These are phyloP conservation scores for Apiosordaria backusii DNA, from an alignment of 495 filamentous ascomycete species.

Conservation along the genomic window DNA sequence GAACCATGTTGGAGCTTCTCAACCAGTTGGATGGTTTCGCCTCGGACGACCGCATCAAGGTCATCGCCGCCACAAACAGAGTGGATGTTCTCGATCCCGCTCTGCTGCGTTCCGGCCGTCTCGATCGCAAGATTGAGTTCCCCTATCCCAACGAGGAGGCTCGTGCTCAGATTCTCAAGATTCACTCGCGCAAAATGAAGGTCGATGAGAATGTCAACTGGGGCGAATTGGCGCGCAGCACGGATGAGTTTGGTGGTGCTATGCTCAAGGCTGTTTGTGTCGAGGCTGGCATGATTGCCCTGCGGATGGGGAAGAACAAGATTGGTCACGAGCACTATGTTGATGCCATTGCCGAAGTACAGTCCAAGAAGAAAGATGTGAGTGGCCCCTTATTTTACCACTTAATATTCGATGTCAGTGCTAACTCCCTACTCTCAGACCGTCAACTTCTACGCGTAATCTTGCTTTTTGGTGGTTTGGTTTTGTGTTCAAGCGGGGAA, in stretches of 20 bases:
- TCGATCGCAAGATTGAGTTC: slow-evolving; percentile 99
- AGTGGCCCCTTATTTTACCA: slow-evolving; percentile 30
- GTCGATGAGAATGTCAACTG: slow-evolving; percentile 93
- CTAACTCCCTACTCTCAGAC: slow-evolving; percentile 45
- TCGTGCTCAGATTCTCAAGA: slow-evolving; percentile 92
- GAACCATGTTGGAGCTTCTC: slow-evolving; percentile 97
- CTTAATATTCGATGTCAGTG: background rate
- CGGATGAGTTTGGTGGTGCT: slow-evolving; percentile 98
- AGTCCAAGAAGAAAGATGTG: slow-evolving; percentile 94
- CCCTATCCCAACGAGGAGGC: slow-evolving; percentile 99
- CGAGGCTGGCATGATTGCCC: slow-evolving; percentile 98
- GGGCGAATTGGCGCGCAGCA: slow-evolving; percentile 90
- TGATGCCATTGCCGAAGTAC: slow-evolving; percentile 95
- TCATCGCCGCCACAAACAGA: slow-evolving; percentile 95
- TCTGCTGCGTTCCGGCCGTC: slow-evolving; percentile 84
- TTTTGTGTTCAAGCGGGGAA: background rate
- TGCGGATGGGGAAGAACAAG: slow-evolving; percentile 87
- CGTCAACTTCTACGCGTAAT: slow-evolving; percentile 59
- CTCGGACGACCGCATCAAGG: slow-evolving; percentile 98
- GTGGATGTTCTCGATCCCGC: slow-evolving; percentile 97
- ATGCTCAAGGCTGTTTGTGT: slow-evolving; percentile 98
- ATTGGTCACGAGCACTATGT: slow-evolving; percentile 98
- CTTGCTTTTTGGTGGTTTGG: slow-evolving; percentile 24
- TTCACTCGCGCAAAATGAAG: slow-evolving; percentile 98
- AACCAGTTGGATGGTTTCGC: slow-evolving; percentile 99